Percentiles rank a stretch among this genome's conserved stretches.
These are phyloP conservation scores for Fusarium pilosicola DNA, from an alignment of 2,329 filamentous ascomycete genomes.

Conservation along the genomic window DNA sequence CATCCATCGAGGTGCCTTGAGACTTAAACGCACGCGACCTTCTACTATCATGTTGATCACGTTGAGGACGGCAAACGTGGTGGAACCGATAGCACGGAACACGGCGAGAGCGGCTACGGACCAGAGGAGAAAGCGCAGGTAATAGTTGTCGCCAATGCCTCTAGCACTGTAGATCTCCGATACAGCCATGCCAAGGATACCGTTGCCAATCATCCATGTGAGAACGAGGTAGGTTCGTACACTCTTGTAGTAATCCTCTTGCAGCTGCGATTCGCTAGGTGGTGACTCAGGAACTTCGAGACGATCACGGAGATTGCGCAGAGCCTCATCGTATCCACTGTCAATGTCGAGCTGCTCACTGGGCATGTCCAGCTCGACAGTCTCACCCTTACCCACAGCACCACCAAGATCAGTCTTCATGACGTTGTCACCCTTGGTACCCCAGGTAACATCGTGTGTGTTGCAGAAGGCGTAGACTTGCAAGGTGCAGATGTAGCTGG, in stretches of 20 bases:
- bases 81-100: constrained; percentile 86
- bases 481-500: constrained; percentile 94
- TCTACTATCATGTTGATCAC: constrained; percentile 86
- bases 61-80: constrained; percentile 85
- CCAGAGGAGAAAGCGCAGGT: constrained; percentile 95
- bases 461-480: constrained; percentile 94
- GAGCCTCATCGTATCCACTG: constrained; percentile 94
- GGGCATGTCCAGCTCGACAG: constrained; percentile 97
- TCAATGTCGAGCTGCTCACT: constrained; percentile 98
- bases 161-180: constrained; percentile 82
- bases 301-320: constrained; percentile 93
- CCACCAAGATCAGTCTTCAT: constrained; percentile 91
- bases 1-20: constrained; percentile 65
- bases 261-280: constrained; percentile 80
- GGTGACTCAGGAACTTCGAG: constrained; percentile 77
- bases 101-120: constrained; percentile 84
- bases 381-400: constrained; percentile 80
- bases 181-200: constrained; percentile 91
- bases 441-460: constrained; percentile 46
- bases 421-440: constrained; percentile 95
- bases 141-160: constrained; percentile 83
- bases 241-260: constrained; percentile 98
- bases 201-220: constrained; percentile 92
- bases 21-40: constrained; percentile 73
- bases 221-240: constrained; percentile 99